phyloP scores from a whole-genome alignment of 2,329 filamentous ascomycete species.

The Fusarium bactridioides region DNA sequence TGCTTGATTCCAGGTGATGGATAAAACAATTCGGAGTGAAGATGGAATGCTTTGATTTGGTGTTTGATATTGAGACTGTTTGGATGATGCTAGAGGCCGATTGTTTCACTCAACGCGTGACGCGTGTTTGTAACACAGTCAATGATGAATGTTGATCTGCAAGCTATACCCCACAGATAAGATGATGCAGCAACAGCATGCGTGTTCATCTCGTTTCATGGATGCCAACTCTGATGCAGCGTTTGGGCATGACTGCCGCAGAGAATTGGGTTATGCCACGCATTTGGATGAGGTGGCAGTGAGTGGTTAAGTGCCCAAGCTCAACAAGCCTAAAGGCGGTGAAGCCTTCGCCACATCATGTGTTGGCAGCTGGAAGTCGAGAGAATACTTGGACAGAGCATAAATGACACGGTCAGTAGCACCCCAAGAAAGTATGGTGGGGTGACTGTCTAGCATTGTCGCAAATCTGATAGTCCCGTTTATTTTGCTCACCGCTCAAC shows the following conservation, averaged over 20 bases:
- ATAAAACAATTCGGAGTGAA: not conserved
- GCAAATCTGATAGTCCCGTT: not conserved
- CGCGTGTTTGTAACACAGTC: not conserved
- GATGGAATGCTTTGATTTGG: not conserved
- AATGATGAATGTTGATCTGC: not conserved
- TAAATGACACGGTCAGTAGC: not conserved
- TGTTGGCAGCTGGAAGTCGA: slow-evolving; percentile 20
- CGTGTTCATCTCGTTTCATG: not conserved
- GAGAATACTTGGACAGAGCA: not conserved
- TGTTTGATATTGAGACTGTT: not conserved
- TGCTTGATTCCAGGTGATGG: no score
- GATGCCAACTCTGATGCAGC: not conserved
- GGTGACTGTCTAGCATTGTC: not conserved
- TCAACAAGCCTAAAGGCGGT: slow-evolving; percentile 20
- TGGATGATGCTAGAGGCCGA: not conserved
- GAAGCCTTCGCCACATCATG: slow-evolving; percentile 22
- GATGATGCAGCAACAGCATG: not conserved
- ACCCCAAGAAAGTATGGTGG: accelerated
- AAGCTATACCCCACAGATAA: not conserved
- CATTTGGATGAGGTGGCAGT: slow-evolving; percentile 16
- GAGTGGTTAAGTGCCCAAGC: not conserved
- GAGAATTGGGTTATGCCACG: not conserved
- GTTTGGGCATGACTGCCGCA: not conserved
- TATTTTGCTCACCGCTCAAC: slow-evolving; percentile 23
- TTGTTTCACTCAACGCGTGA: not conserved